These are phyloP conservation scores for Stagonosporopsis rhizophila DNA, from an alignment of 2,329 filamentous ascomycete species.

Conservation along the genomic window DNA sequence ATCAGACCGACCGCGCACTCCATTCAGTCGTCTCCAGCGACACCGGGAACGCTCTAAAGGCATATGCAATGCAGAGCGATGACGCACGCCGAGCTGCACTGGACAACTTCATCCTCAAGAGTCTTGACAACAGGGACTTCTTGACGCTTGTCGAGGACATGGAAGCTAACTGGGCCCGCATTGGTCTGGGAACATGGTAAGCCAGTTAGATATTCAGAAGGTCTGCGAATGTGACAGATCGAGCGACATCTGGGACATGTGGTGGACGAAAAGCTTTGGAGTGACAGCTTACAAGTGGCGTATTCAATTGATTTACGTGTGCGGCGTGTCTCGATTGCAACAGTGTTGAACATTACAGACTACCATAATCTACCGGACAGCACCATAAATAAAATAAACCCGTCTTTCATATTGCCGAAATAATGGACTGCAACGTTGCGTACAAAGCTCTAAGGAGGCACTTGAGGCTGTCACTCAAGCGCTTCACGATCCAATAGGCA, in stretches of 20 bases:
- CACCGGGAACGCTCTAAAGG: conserved; percentile 24
- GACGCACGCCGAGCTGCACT: conserved; percentile 53
- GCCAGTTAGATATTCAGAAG: neutral
- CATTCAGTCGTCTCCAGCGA: neutral
- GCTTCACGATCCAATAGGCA: too few relatives aligned
- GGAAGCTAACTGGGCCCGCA: conserved; percentile 55
- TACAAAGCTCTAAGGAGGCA: too few relatives aligned
- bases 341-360: neutral
- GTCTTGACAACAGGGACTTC: conserved; percentile 59
- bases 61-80: conserved; percentile 50
- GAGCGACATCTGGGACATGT: conserved; percentile 1
- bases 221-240: too few relatives aligned
- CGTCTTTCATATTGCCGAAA: too few relatives aligned
- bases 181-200: conserved; percentile 28
- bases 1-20: neutral
- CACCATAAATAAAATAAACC: too few relatives aligned
- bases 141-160: conserved; percentile 60
- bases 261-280: conserved; percentile 7
- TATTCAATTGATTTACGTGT: neutral
- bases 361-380: neutral
- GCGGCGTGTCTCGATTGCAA: neutral
- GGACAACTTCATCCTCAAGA: conserved; percentile 59
- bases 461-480: too few relatives aligned
- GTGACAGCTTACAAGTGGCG: neutral
- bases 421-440: too few relatives aligned